A percentile compares a stretch with the other conserved stretches of the same genome.
Evolutionary conservation across 1,284 basidiomycete genomes (phyloP).

Genomic region (Volvariella surrecta): DNA sequence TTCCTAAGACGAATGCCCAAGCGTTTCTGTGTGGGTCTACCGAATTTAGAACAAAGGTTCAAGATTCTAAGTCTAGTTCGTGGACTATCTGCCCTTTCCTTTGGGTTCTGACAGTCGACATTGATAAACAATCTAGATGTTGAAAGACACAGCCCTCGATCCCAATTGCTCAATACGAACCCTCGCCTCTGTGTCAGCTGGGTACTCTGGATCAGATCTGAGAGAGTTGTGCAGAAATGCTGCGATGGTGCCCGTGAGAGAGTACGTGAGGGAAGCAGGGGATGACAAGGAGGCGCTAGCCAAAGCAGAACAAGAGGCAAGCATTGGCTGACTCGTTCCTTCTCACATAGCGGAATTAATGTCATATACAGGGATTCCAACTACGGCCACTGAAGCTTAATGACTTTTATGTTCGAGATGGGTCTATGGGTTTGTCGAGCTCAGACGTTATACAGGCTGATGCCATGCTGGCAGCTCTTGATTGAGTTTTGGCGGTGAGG

Average conservation of each 20-base stretch:
- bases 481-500: too few species aligned
- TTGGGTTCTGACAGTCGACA: neutral
- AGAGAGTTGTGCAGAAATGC: slow-evolving; percentile 93
- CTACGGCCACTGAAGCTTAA: slow-evolving; percentile 60
- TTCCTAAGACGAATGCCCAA: slow-evolving; percentile 97
- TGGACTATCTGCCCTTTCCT: too few species aligned
- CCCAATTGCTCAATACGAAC: slow-evolving; percentile 55
- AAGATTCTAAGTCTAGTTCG: slow-evolving; percentile 84
- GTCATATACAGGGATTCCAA: slow-evolving; percentile 56
- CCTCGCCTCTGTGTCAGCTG: slow-evolving; percentile 71
- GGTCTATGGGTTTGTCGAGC: slow-evolving; percentile 15
- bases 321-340: slow-evolving; percentile 9
- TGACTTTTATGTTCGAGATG: slow-evolving; percentile 67
- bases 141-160: slow-evolving; percentile 68
- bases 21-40: slow-evolving; percentile 87
- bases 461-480: too few species aligned
- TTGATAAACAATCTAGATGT: too few species aligned
- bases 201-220: slow-evolving; percentile 87
- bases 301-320: slow-evolving; percentile 47
- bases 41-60: slow-evolving; percentile 72
- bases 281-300: slow-evolving; percentile 45
- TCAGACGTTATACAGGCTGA: too few species aligned
- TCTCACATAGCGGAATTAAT: neutral
- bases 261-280: slow-evolving; percentile 64
- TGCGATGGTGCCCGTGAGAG: slow-evolving; percentile 86